Evolutionary conservation across 1,284 basidiomycete genomes (phyloP).

Genomic region (Trichosporon ovoides): DNA sequence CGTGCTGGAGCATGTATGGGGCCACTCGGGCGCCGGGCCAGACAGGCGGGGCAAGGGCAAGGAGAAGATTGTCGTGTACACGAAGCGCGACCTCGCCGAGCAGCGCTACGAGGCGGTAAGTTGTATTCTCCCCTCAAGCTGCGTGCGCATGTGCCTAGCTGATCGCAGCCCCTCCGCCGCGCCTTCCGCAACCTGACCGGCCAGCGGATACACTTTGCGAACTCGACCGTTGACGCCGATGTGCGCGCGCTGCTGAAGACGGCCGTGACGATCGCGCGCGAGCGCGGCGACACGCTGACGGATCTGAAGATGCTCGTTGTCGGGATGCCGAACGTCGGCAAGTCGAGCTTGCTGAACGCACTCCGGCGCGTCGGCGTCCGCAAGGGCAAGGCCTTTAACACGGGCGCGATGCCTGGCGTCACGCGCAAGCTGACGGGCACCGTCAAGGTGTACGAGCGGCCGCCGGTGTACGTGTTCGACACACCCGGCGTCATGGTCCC

Average conservation of each 20-base stretch:
- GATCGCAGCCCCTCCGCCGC: conserved; percentile 46
- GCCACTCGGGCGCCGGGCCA: conserved; percentile 33
- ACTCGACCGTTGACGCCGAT: conserved; percentile 51
- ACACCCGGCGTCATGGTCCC: conserved; percentile 96
- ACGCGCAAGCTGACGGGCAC: conserved; percentile 78
- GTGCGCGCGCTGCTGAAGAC: conserved; percentile 50
- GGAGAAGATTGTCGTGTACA: conserved; percentile 84
- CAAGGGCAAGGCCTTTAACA: conserved; percentile 80
- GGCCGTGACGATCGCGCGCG: conserved; percentile 33
- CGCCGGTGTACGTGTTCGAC: conserved; percentile 87
- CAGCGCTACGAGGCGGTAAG: conserved; percentile 74
- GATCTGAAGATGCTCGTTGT: conserved; percentile 83
- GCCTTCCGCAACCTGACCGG: conserved; percentile 50
- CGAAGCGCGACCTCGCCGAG: conserved; percentile 87
- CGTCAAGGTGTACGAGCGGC: conserved; percentile 70
- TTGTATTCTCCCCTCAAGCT: conserved; percentile 1
- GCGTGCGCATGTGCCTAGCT: background rate
- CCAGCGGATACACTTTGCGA: conserved; percentile 53
- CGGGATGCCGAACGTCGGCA: conserved; percentile 99
- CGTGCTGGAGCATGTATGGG: conserved; percentile 41
- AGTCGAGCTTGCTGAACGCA: conserved; percentile 87
- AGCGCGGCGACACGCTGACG: conserved; percentile 31
- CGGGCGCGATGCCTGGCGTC: conserved; percentile 81
- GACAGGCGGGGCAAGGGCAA: conserved; percentile 39
- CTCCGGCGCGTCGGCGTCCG: conserved; percentile 81